Evolutionary conservation across 345 rosid species (phyloP).

Genomic region (Abelmoschus esculentus): DNA sequence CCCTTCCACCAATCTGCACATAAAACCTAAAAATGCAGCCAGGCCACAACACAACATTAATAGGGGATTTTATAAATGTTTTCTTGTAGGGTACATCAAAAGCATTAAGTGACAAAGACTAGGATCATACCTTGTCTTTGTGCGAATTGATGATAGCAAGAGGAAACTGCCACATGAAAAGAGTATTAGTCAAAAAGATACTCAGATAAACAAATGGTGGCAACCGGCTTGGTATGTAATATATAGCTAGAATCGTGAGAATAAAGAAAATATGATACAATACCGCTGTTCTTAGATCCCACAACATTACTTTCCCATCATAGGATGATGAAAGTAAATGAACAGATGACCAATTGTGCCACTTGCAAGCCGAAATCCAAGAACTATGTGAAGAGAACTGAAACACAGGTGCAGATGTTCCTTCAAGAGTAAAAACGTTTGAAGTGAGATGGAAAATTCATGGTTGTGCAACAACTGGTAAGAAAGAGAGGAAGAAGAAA

Average conservation of each 20-base stretch:
- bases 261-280: conserved; percentile 6
- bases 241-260: conserved; percentile 5
- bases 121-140: conserved; percentile 56
- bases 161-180: conserved; percentile 78
- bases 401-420: conserved; percentile 79
- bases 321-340: conserved; percentile 91
- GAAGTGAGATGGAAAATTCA: conserved; percentile 4
- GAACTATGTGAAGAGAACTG: conserved; percentile 80
- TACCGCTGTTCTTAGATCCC: conserved; percentile 99
- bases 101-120: not conserved
- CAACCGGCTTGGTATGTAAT: not conserved
- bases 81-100: not conserved
- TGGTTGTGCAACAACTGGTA: not conserved
- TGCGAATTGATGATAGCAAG: conserved; percentile 68
- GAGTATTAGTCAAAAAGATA: conserved; percentile 9
- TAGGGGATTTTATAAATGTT: not conserved
- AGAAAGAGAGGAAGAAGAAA: not conserved
- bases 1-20: conserved; percentile 97
- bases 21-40: conserved; percentile 45
- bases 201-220: not conserved
- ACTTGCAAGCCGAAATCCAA: conserved; percentile 93
- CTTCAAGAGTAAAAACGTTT: conserved; percentile 29
- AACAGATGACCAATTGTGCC: conserved; percentile 71
- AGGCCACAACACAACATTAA: not conserved
- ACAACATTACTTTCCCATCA: conserved; percentile 96